phyloP scores from a whole-genome alignment of 192 early-diverging fungal species.

The Coemansia sp. region DNA sequence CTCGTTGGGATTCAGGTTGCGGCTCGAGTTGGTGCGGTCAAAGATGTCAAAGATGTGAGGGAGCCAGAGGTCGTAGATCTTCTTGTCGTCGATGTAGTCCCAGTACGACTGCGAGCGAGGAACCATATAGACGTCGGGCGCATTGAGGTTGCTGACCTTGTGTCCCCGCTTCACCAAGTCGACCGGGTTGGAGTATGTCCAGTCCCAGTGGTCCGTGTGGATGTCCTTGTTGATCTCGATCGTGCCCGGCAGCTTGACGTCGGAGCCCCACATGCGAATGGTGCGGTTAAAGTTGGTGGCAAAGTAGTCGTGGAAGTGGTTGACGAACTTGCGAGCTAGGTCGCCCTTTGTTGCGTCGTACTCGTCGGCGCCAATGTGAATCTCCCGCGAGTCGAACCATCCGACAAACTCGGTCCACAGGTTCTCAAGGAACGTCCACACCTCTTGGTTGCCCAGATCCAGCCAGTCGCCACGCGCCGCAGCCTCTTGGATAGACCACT shows the following conservation, averaged over 20 bases:
- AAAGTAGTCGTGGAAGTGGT: conserved; percentile 46
- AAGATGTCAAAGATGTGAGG: conserved; percentile 45
- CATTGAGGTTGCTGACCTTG: conserved; percentile 50
- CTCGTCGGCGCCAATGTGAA: conserved; percentile 52
- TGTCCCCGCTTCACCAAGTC: conserved; percentile 37
- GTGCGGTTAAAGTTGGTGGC: conserved; percentile 41
- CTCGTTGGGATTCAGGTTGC: conserved; percentile 32
- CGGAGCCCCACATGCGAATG: conserved; percentile 52
- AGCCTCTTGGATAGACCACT: conserved; percentile 39
- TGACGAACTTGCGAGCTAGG: conserved; percentile 39
- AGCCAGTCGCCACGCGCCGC: conserved; percentile 48
- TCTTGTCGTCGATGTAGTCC: conserved; percentile 28
- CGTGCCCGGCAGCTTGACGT: conserved; percentile 38
- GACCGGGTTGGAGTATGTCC: conserved; percentile 25
- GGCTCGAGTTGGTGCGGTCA: conserved; percentile 40
- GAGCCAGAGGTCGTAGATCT: conserved; percentile 50
- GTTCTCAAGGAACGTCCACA: conserved; percentile 33
- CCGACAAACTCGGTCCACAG: conserved; percentile 50
- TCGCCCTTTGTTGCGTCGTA: conserved; percentile 46
- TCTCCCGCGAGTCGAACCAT: conserved; percentile 51
- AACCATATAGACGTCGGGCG: conserved; percentile 45
- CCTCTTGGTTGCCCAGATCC: conserved; percentile 48
- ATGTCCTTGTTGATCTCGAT: conserved; percentile 44
- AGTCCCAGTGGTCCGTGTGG: conserved; percentile 39
- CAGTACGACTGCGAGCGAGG: conserved; percentile 44